phyloP scores from a whole-genome alignment of 805 yeast species.

The Saccharomycopsis schoenii region DNA sequence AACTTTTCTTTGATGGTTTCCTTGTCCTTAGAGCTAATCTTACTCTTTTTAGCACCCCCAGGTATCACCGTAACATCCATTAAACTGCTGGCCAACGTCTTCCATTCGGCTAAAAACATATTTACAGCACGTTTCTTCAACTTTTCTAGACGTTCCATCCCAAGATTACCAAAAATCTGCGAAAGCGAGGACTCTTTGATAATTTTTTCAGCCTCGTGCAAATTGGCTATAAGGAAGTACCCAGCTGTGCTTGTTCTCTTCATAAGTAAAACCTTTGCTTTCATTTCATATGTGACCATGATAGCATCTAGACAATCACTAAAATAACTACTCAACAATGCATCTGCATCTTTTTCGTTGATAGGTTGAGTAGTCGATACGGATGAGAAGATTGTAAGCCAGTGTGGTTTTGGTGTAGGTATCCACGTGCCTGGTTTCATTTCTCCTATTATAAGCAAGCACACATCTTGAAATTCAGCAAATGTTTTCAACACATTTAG shows the following conservation, averaged over 20 bases:
- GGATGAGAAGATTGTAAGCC: slow-evolving; percentile 40
- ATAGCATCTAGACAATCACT: slow-evolving; percentile 75
- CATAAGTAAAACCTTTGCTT: slow-evolving; percentile 33
- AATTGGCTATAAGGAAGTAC: slow-evolving; percentile 57
- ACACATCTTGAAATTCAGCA: slow-evolving; percentile 49
- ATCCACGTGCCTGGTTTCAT: slow-evolving; percentile 62
- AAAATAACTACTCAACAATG: slow-evolving; percentile 53
- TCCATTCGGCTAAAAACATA: slow-evolving; percentile 71
- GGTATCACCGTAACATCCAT: slow-evolving; percentile 72
- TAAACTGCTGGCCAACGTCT: slow-evolving; percentile 59
- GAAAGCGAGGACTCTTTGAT: slow-evolving; percentile 49
- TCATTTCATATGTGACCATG: slow-evolving; percentile 52
- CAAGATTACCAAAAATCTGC: slow-evolving; percentile 45
- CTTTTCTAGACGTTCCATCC: slow-evolving; percentile 53
- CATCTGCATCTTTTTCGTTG: slow-evolving; percentile 34
- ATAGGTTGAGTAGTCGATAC: slow-evolving; percentile 34
- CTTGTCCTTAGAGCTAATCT: slow-evolving; percentile 56
- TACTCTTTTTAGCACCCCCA: slow-evolving; percentile 28
- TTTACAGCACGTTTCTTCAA: slow-evolving; percentile 67
- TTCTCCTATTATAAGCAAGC: slow-evolving; percentile 36
- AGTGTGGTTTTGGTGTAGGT: slow-evolving; percentile 45
- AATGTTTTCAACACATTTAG: slow-evolving; percentile 58
- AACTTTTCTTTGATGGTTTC: slow-evolving; percentile 80
- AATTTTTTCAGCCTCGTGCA: slow-evolving; percentile 66
- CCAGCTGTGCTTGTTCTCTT: slow-evolving; percentile 38